A percentile compares a stretch with the other conserved stretches of the same genome.
Conservation (phyloP, 306 rosid genomes). For the Sicyos baderoa region DNA sequence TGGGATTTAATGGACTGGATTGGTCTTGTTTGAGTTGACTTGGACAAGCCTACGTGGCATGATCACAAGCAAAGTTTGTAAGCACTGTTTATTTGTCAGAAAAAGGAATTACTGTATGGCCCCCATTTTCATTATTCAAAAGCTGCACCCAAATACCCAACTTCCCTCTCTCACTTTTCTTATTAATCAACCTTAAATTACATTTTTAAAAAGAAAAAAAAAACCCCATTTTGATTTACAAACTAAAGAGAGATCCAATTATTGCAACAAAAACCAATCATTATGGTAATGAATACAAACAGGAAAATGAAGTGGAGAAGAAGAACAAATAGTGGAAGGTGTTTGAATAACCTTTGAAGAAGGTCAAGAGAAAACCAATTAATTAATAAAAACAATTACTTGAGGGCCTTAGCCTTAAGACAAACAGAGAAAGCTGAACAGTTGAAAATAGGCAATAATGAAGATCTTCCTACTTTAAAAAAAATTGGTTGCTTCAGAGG, state of each 20-base stretch:
- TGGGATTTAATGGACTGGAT: conserved; percentile 1
- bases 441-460: neutral
- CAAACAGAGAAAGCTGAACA: neutral
- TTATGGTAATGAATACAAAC: neutral
- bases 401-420: neutral
- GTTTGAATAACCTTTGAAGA: neutral
- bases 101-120: neutral
- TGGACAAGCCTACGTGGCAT: neutral
- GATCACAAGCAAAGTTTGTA: neutral
- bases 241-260: neutral
- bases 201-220: neutral
- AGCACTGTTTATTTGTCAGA: neutral
- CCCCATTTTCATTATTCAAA: conserved; percentile 1
- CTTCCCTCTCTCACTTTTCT: neutral
- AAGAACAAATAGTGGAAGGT: neutral
- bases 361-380: neutral
- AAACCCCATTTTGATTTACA: neutral
- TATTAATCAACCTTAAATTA: neutral
- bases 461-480: too few species aligned
- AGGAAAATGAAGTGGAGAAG: neutral
- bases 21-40: conserved; percentile 4
- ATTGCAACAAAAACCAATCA: neutral
- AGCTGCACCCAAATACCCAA: conserved; percentile 1
- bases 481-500: neutral
- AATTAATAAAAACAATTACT: neutral